Base-by-base conservation (phyloP, 2,329 filamentous ascomycete species). In the Hypomyces perniciosus region DNA sequence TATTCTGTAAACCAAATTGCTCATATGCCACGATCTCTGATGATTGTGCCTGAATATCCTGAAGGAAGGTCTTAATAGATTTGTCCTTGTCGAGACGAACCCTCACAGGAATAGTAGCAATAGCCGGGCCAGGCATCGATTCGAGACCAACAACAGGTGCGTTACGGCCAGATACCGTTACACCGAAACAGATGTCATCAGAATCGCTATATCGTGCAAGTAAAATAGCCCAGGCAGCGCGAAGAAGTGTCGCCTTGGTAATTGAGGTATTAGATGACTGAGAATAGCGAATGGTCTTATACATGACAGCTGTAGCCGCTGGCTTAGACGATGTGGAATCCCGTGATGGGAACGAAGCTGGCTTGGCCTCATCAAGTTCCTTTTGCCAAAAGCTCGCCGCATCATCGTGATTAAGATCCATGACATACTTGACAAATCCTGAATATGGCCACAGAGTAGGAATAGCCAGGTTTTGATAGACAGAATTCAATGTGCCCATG, bases 1-100 rank as follows among this genome's bases (percentile, higher is more conserved):
- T 56, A 38, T 64, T 58, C 12, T 61, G 57, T 1, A 67, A 46
- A 8, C 61, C 61, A 30, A 61, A 52, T 8, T 65, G 55, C 41
- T 61, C 65, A 44, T 50, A 59, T 1, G 54, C 44, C 2, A 57
- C 52, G 57, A 60, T 59, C 41, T 64, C 58, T 12, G 52, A 40
- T 3, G 57, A 47, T 49, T 53, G 54, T 9, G 53, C 48, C 54
- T 66, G 62, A 6, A 64, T 47, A 26, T 44, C 37, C 9, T 44
- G 44, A 2, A 60, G 50, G 12, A 54, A 59, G 5, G 46, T 31
- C 4, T 20, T 27, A n/a, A 46, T 35, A 6, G 52, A 46, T 20
- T 37, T 20, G 8, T 27, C 30, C 3, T 10, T 30, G 13, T 27
- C 27, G 37, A 50, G 40, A 8, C 42, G 45, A 1, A 51, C 37